Evolutionary conservation across 2,329 filamentous ascomycete genomes (phyloP), one percentile per base, ranked within the genome.

Genomic region (Exophiala xenobiotica): DNA sequence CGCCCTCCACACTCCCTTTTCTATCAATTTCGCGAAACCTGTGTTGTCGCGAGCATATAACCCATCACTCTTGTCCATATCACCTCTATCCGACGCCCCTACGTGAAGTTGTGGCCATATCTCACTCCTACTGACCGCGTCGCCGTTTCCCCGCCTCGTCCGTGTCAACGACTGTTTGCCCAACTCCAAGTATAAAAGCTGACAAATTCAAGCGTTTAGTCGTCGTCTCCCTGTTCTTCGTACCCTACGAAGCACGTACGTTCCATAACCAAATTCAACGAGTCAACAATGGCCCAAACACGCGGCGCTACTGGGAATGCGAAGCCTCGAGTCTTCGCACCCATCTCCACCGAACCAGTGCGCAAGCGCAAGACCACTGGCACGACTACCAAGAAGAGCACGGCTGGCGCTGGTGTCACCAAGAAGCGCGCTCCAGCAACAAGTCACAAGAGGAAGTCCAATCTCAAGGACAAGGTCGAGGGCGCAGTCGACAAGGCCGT

Each of bases 401-500:
- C 46, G 40, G 29, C 50, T 14, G 51, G 44, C 18, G 54, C 39
- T 7, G 52, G 54, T 11, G 57, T 61, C 22, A 53, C 50, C 38
- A 62, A 62, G 54, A 54, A 53, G 18, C 39, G 54, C 23, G 54
- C 53, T 11, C 53, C 60, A 5, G 47, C 46, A 22, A 49, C 57
- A 16, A 14, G 54, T 16, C 51, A 57, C 45, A 63, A 62, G 50
- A 57, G 56, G 35, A 61, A 61, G 56, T 48, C 59, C 41, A 57
- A 61, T 42, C 60, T 67, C 56, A 66, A 64, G 57, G 61, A 65
- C 33, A 65, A 66, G 29, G 57, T 65, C 35, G 63, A 63, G 26
- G 68, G 67, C 43, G 66, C 61, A n/a, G 54, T 60, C 8, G 63
- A 66, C 48, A 64, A 64, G 50, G 50, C 54, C 26, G 50, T 52